A percentile compares a stretch with the other conserved stretches of the same genome.
Conservation (phyloP, 2,329 filamentous ascomycete species). For the Taxawa tesnikishii region DNA sequence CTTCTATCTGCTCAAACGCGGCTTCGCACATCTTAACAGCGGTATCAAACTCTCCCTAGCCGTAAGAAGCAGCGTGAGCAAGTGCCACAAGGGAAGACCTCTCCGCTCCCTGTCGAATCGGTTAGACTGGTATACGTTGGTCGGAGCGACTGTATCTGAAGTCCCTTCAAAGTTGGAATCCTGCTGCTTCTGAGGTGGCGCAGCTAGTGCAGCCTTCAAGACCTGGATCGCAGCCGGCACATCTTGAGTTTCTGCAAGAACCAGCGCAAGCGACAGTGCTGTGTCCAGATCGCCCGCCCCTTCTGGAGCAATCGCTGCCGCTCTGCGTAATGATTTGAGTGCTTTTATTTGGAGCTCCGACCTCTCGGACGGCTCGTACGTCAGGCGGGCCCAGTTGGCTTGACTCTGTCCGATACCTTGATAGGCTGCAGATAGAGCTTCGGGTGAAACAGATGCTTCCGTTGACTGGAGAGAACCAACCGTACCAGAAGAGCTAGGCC, state of each 20-base stretch:
- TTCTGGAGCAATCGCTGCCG: conserved; percentile 5
- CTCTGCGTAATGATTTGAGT: conserved; percentile 40
- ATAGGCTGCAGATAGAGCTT: conserved; percentile 59
- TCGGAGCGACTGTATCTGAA: conserved; percentile 6
- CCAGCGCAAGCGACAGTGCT: conserved; percentile 66
- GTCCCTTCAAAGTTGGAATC: no score
- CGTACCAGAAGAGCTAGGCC: conserved; percentile 15
- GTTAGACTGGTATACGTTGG: neutral
- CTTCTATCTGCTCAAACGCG: conserved; percentile 79
- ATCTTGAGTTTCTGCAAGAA: conserved; percentile 81
- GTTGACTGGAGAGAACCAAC: conserved; percentile 11
- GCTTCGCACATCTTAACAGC: conserved; percentile 77
- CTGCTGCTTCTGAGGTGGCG: conserved; percentile 23
- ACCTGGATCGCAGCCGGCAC: conserved; percentile 69
- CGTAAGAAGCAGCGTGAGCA: conserved; percentile 74
- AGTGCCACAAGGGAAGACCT: conserved; percentile 79
- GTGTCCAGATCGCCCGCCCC: conserved; percentile 52
- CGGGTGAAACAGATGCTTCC: conserved; percentile 38
- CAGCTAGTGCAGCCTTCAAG: conserved; percentile 62
- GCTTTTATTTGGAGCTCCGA: conserved; percentile 66
- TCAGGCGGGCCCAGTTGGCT: conserved; percentile 76
- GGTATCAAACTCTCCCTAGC: conserved; percentile 71
- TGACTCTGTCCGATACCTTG: conserved; percentile 76
- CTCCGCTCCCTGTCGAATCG: conserved; percentile 35
- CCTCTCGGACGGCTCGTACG: conserved; percentile 60